Evolutionary conservation across 768 basidiomycete genomes (phyloP), one percentile per base, ranked within the genome.

Genomic region (Strobilomyces confusus): DNA sequence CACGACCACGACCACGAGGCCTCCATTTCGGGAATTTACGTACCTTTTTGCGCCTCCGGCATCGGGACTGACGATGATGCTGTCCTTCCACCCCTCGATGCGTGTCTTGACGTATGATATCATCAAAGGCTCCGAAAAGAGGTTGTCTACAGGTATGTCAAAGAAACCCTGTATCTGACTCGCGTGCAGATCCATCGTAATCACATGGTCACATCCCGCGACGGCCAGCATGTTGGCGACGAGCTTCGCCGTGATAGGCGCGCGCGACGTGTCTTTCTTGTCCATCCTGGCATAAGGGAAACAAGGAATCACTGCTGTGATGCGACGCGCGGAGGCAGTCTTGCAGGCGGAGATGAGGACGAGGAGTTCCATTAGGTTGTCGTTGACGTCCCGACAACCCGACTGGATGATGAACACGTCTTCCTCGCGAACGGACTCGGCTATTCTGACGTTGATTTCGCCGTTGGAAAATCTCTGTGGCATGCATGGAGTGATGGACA

Each of bases 151-250:
- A 9, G 95, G 95, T 59, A 98, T 92, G 70, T 98, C 94, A 69
- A 98, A 98, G 77, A 98, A 98, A 8, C 95, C 95, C 68, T 98
- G 95, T 55, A 98, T 98, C 75, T 98, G 95, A 63, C 89, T 89
- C 38, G 95, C 95, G 66, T 98, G 95, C 47, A 98, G 75, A 70
- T 98, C 95, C 89, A 98, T 95, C n/a, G 95, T 98, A 61, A 99
- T 98, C 64, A 99, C 88, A 67, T 98, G 95, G 72, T 98, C 95
- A 67, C 94, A 97, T 22, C 95, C 95, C 9, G 97, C 95, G 44
- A 97, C 91, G 41, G 84, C 87, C 55, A 99, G 78, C 95, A 98
- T 98, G 72, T 97, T 98, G 22, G 95, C 95, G 44, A 98, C 92
- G 49, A 99, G 82, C 74, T 99, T 99, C 43, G 95, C 94, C 5